Base-by-base conservation (phyloP, 2,329 filamentous ascomycete genomes). In the Fusarium transvaalense region DNA sequence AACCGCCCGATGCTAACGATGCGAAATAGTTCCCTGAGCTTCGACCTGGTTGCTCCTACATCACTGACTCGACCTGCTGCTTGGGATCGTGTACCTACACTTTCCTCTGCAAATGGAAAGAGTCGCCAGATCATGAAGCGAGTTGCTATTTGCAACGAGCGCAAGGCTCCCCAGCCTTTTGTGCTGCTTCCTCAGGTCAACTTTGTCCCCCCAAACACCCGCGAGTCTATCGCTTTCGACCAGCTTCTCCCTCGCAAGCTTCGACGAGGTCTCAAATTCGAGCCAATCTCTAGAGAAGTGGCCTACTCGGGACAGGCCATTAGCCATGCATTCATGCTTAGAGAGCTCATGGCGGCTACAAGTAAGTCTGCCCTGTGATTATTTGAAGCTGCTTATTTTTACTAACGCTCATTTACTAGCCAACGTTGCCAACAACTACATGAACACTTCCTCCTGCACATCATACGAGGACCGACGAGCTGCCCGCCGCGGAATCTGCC, bases 111-210 rank as follows among this genome's bases (percentile, higher is more conserved):
- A n/a, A 71, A 70, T 45, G 61, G 61, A 46, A 66, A 70, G 41
- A 66, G 45, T 17, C 67, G 76, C 31, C 70, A 58, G 34, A 74
- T 79, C 53, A 79, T 79, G 77, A 78, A 78, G 73, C 76, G 77
- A 48, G 71, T 78, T 4, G 69, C 69, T 8, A 47, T 71, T 5
- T 56, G 31, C 56, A 60, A 31, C 21, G 45, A 64, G 6, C 43
- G 51, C 17, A 35, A 54, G 23, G 46, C 35, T 7, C 31, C 25
- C 2, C 29, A 64, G 27, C 47, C 53, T 10, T 34, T 54, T 37
- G 6, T 54, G 21, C 12, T 41, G 10, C 38, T 42, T 17, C 47
- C 47, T 12, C 17, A 51, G 47, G 47, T 51, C 47, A 51, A 38
- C 13, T 27, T 51, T 29, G 10, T n/a, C 4, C 7, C 29, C 12